Evolutionary conservation across 306 rosid genomes (phyloP).

Genomic region (Citrullus amarus): DNA sequence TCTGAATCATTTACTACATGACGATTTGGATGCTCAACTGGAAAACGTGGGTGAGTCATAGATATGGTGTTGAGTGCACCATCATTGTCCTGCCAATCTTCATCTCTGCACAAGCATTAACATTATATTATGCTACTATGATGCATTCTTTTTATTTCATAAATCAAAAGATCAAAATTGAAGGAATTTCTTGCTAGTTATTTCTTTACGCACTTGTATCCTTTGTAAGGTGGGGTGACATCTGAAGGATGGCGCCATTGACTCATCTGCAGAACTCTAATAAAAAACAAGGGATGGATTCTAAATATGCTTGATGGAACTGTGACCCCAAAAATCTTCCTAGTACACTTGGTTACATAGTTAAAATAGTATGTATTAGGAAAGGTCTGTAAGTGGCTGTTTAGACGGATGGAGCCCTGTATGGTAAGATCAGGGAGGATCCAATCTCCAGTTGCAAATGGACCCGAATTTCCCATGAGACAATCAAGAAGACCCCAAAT

Average conservation of each 20-base stretch:
- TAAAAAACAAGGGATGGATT: constrained; percentile 72
- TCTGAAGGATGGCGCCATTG: constrained; percentile 88
- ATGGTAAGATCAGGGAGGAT: constrained; percentile 95
- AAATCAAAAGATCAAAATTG: background rate
- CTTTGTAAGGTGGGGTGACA: constrained; percentile 76
- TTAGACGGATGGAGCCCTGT: constrained; percentile 73
- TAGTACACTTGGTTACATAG: constrained; percentile 87
- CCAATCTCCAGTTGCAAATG: constrained; percentile 91
- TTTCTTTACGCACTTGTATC: constrained; percentile 40
- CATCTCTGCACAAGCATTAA: constrained; percentile 52
- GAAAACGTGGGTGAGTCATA: constrained; percentile 86
- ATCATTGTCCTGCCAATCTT: constrained; percentile 95
- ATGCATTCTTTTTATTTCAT: background rate
- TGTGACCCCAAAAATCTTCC: constrained; percentile 59
- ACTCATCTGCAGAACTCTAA: constrained; percentile 88
- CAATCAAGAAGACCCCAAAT: constrained; percentile 69
- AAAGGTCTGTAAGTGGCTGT: constrained; percentile 43
- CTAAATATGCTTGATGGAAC: constrained; percentile 69
- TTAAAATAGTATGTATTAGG: constrained; percentile 87
- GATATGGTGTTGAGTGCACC: constrained; percentile 94
- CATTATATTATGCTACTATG: background rate
- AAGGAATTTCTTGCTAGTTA: background rate
- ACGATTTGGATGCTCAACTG: constrained; percentile 65
- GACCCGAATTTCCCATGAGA: constrained; percentile 72
- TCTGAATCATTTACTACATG: constrained; percentile 68